A percentile compares a stretch with the other conserved stretches of the same genome.
Conservation (phyloP, 495 filamentous ascomycete species). For the Penicillium verhagenii region DNA sequence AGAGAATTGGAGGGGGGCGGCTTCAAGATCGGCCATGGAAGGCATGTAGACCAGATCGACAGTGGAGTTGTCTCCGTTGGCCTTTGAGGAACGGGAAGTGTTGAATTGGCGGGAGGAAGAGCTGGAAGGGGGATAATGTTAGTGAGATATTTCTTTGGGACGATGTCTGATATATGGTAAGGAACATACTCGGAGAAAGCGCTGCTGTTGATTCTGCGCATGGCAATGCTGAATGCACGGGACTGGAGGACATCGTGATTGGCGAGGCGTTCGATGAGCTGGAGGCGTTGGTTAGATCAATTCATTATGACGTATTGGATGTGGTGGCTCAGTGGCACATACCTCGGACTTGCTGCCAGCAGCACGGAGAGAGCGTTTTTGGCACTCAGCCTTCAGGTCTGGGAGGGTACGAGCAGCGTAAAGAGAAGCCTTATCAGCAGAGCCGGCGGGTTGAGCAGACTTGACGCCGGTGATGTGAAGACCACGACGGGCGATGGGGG, state of each 20-base stretch:
- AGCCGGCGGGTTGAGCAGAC: constrained; percentile 42
- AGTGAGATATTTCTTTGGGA: background rate
- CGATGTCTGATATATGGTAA: background rate
- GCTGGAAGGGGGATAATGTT: constrained; percentile 11
- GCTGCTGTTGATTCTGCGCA: constrained; percentile 45
- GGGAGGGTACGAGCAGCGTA: constrained; percentile 36
- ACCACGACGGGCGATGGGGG: constrained; percentile 40
- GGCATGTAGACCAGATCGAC: constrained; percentile 67
- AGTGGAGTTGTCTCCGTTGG: constrained; percentile 56
- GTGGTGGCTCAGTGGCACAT: constrained; percentile 9
- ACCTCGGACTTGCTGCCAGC: constrained; percentile 40
- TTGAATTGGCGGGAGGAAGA: constrained; percentile 55
- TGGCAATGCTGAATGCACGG: constrained; percentile 55
- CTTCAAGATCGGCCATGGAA: constrained; percentile 44
- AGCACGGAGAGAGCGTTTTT: constrained; percentile 33
- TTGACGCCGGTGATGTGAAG: constrained; percentile 58
- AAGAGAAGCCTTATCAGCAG: constrained; percentile 34
- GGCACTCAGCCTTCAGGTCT: constrained; percentile 44
- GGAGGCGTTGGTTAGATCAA: constrained; percentile 1
- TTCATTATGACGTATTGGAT: background rate
- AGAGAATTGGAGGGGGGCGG: constrained; percentile 20
- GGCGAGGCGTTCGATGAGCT: constrained; percentile 53
- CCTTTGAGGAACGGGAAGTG: constrained; percentile 54
- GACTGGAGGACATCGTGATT: constrained; percentile 53
- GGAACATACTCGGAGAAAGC: constrained; percentile 40